Conservation (phyloP, 306 rosid species). For the Cucumis sativus region Cucumber_9930_V3 NC_026661.2:19262001-19262500, state of each 20-base stretch:
- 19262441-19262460: slow-evolving; percentile 62
- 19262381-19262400: slow-evolving; percentile 41
- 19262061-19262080: not conserved
- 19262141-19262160: not conserved
- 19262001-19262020: not conserved
- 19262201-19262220: not conserved
- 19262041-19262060: not conserved
- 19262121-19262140: not conserved
- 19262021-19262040: not conserved
- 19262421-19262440: slow-evolving; percentile 86
- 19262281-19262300: no score
- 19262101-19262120: not conserved
- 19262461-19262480: not conserved
- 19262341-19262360: not conserved
- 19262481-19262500: not conserved
- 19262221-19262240: not conserved
- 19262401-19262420: slow-evolving; percentile 74
- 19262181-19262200: not conserved
- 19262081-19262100: not conserved
- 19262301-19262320: not conserved
- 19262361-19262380: not conserved
- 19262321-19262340: not conserved
- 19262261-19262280: not conserved
- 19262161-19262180: not conserved
- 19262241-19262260: not conserved